Evolutionary conservation across 2,329 filamentous ascomycete genomes (phyloP).

Genomic region (Cordyceps farinosa): DNA sequence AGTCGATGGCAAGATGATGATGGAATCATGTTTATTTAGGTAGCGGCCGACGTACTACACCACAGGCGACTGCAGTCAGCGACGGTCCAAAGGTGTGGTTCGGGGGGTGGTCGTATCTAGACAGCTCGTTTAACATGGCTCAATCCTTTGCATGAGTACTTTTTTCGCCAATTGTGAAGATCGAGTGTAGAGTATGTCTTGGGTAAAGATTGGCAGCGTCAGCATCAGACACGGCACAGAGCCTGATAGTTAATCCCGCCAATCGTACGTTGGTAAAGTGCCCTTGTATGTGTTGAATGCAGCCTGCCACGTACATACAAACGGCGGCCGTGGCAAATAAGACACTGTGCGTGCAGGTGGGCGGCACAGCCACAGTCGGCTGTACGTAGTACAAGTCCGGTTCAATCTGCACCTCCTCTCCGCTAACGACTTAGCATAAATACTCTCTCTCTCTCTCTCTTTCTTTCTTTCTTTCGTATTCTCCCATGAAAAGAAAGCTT

Average conservation of each 20-base stretch:
- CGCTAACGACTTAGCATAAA: neutral
- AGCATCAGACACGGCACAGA: neutral
- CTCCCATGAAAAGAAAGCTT: neutral
- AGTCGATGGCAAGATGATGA: neutral
- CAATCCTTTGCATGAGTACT: neutral
- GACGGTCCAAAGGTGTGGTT: neutral
- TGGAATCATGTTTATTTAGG: neutral
- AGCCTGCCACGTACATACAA: too few relatives aligned
- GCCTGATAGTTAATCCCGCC: neutral
- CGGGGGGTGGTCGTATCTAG: neutral
- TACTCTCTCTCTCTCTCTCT: neutral
- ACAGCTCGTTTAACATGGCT: neutral
- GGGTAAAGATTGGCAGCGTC: neutral
- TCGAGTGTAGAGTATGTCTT: neutral
- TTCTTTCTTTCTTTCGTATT: neutral
- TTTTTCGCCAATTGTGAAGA: too few relatives aligned
- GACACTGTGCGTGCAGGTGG: neutral
- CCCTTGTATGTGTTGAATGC: too few relatives aligned
- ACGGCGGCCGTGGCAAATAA: neutral
- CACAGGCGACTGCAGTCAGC: neutral
- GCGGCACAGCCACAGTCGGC: neutral
- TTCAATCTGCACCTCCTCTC: neutral
- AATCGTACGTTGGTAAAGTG: neutral
- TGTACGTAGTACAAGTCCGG: neutral
- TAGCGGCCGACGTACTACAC: neutral